These are phyloP conservation scores for Fraxinus anomala DNA, from an alignment of 257 asterid genomes.

Conservation along the genomic window DNA sequence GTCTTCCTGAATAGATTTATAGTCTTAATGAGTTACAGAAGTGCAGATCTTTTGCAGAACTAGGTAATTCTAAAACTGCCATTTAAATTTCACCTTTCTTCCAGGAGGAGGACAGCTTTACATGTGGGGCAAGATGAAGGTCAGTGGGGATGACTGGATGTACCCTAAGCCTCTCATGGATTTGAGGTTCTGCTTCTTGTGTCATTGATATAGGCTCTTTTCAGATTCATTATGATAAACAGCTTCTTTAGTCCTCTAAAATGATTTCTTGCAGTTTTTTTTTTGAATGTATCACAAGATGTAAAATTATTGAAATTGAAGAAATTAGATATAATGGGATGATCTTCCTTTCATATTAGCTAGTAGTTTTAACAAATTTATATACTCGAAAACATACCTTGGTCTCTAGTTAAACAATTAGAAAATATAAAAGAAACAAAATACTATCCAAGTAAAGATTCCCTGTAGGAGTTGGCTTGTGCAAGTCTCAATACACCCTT, in stretches of 20 bases:
- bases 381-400: neutral
- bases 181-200: constrained; percentile 62
- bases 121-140: constrained; percentile 99
- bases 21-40: constrained; percentile 4
- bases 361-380: neutral
- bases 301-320: neutral
- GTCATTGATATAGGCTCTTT: neutral
- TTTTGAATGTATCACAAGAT: neutral
- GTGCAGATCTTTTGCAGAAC: constrained; percentile 6
- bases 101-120: constrained; percentile 98
- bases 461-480: neutral
- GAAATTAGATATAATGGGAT: neutral
- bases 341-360: neutral
- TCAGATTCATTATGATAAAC: constrained; percentile 10
- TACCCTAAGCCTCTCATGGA: constrained; percentile 98
- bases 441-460: neutral
- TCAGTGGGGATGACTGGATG: constrained; percentile 96
- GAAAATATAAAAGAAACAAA: neutral
- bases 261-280: neutral
- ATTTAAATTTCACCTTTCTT: constrained; percentile 5
- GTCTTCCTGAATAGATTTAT: constrained; percentile 5
- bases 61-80: neutral
- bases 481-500: neutral
- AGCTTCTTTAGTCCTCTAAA: constrained; percentile 6
- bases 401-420: neutral